Percentiles rank a stretch among this genome's conserved stretches.
Conservation (phyloP, 2,329 filamentous ascomycete species). For the Neophaeococcomyces mojaviensis region DNA sequence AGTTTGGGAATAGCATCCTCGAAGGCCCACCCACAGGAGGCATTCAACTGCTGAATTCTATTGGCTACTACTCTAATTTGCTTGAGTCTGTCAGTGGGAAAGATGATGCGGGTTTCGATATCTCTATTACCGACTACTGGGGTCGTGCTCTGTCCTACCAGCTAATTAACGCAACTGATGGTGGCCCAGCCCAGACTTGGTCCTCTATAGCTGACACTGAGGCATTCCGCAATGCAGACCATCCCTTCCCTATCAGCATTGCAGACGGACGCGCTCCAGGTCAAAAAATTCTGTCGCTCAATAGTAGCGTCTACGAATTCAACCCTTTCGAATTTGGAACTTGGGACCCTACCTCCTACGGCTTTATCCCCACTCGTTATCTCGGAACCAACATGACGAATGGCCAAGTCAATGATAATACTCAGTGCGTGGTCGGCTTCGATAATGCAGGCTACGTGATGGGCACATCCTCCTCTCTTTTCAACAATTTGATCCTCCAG, state of each 20-base stretch:
- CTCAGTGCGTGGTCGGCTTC: conserved; percentile 66
- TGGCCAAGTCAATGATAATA: conserved; percentile 50
- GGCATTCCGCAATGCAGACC: conserved; percentile 55
- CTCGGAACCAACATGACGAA: conserved; percentile 64
- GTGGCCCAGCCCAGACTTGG: conserved; percentile 71
- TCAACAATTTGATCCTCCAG: conserved; percentile 67
- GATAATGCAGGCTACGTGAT: conserved; percentile 78
- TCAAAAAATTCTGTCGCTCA: conserved; percentile 55
- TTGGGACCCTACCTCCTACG: conserved; percentile 64
- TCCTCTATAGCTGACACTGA: conserved; percentile 63
- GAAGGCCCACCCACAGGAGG: conserved; percentile 47
- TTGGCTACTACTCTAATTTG: conserved; percentile 57
- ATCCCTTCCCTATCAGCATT: conserved; percentile 67
- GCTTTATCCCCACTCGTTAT: conserved; percentile 63
- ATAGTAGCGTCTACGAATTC: conserved; percentile 70
- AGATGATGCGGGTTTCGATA: conserved; percentile 55
- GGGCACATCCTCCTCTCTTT: conserved; percentile 77
- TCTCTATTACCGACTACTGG: conserved; percentile 82
- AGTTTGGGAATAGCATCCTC: conserved; percentile 56
- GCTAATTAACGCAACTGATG: conserved; percentile 66
- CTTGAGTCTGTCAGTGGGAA: conserved; percentile 54
- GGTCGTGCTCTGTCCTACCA: conserved; percentile 80
- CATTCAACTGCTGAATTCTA: conserved; percentile 48
- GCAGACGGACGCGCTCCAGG: conserved; percentile 60
- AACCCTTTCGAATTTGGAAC: conserved; percentile 72